Base-by-base conservation (phyloP, 2,329 filamentous ascomycete genomes). In the Chrysosporium queenslandicum region DNA sequence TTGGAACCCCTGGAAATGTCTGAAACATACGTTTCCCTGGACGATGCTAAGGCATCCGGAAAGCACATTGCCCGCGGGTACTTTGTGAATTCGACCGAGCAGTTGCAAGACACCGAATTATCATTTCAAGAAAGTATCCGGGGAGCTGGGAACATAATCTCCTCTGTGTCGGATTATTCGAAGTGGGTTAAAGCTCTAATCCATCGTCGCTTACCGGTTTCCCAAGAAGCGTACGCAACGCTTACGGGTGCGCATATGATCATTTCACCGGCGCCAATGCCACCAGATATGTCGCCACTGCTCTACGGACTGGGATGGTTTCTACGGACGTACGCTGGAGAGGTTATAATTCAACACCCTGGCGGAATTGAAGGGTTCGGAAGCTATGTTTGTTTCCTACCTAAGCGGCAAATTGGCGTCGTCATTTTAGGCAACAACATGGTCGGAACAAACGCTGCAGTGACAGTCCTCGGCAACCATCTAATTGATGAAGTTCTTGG, bases 151-250 rank as follows among this genome's bases (percentile, higher is more conserved):
- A 50, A 54, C 20, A 51, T 56, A n/a, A 58, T 63, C 32, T 69
- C 66, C 0, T 68, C 62, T 9, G 66, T 70, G 5, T 29, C 61
- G 0, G 69, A 73, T 55, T 72, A 69, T 56, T 61, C 67, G 9
- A 72, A 70, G 57, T 81, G 77, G 77, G 57, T 79, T 3, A 64
- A 66, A 37, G 74, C 71, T 18, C 64, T 79, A 36, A 46, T 53
- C 11, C 30, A 55, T 34, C 51, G 25, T 25, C 39, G 41, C 34
- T 20, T 16, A 23, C 54, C 36, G 20, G 53, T 42, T 30, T 61
- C 43, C 36, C 50, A 29, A 52, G 50, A 25, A 14, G 51, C 45
- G 2, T 53, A 53, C 45, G 27, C 46, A n/a, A 41, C 45, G 12
- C 27, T 55, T 25, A 21, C 50, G 36, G 46, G 54, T 16, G 54